A percentile compares a stretch with the other conserved stretches of the same genome.
These are phyloP conservation scores for Calonectria honghensis DNA, from an alignment of 2,329 filamentous ascomycete genomes.

Conservation along the genomic window DNA sequence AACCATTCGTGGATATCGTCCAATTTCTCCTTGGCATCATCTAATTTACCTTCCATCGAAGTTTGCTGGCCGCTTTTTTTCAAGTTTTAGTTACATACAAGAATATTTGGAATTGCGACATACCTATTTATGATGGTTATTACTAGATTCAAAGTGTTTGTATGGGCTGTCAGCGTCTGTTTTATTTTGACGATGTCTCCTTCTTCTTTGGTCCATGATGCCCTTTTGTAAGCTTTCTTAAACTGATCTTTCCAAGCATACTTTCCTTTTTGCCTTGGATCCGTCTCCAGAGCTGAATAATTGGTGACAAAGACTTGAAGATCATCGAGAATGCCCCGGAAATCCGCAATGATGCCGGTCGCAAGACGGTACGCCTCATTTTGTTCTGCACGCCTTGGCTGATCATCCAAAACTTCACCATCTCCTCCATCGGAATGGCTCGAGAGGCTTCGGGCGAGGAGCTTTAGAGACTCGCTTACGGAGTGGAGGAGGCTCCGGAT, in stretches of 20 bases:
- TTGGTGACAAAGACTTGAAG: background rate
- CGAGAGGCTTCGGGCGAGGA: background rate
- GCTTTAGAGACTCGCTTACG: background rate
- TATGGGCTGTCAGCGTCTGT: background rate
- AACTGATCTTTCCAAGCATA: background rate
- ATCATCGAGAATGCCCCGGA: background rate
- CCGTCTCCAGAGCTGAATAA: background rate
- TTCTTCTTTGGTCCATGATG: background rate
- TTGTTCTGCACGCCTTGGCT: background rate
- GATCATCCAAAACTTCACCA: background rate
- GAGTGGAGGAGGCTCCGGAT: constrained; percentile 1
- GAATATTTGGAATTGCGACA: background rate
- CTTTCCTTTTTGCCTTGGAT: too few species aligned
- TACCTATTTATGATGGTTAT: background rate
- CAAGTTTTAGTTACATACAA: background rate
- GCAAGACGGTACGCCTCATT: background rate
- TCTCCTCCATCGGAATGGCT: background rate
- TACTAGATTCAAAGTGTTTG: background rate
- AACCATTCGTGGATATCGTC: background rate
- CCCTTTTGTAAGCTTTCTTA: background rate
- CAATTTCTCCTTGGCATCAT: background rate
- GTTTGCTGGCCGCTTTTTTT: background rate
- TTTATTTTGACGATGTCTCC: background rate
- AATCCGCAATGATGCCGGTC: background rate
- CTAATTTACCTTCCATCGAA: background rate